Percentiles rank a stretch among this genome's conserved stretches.
Conservation (phyloP, 805 yeast species). For the Komagataella populi region DNA sequence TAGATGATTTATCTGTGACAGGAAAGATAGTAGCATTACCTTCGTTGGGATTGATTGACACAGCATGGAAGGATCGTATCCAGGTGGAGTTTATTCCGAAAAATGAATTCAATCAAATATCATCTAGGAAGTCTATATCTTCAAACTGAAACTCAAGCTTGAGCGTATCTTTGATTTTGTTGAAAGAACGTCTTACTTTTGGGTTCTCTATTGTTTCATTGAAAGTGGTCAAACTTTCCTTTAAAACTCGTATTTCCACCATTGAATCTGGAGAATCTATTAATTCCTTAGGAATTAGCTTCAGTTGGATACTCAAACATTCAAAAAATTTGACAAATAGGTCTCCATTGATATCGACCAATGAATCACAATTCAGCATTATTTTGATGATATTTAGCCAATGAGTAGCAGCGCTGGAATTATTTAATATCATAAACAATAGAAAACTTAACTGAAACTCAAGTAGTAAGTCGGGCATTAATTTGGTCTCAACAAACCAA, state of each 20-base stretch:
- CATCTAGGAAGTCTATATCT: background rate
- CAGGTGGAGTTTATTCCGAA: background rate
- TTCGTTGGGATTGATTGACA: background rate
- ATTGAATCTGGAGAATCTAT: background rate
- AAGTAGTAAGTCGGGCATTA: conserved; percentile 24
- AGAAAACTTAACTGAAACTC: conserved; percentile 43
- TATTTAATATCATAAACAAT: conserved; percentile 38
- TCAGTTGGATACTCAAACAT: conserved; percentile 22
- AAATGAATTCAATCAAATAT: background rate
- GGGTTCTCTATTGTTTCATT: background rate
- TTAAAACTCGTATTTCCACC: background rate
- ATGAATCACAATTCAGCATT: conserved; percentile 19
- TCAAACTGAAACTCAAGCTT: background rate
- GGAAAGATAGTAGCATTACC: background rate
- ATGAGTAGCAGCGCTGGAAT: conserved; percentile 48
- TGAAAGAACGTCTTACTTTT: background rate
- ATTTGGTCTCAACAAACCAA: conserved; percentile 31
- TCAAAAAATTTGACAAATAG: conserved; percentile 20
- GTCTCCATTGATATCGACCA: conserved; percentile 10
- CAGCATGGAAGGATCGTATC: background rate
- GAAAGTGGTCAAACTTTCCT: background rate
- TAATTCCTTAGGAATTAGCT: conserved; percentile 18
- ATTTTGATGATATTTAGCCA: conserved; percentile 44
- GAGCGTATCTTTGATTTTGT: background rate
- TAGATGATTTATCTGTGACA: background rate